Evolutionary conservation across 129 eudicot species (phyloP).

Genomic region (Kitagawia praeruptora): DNA sequence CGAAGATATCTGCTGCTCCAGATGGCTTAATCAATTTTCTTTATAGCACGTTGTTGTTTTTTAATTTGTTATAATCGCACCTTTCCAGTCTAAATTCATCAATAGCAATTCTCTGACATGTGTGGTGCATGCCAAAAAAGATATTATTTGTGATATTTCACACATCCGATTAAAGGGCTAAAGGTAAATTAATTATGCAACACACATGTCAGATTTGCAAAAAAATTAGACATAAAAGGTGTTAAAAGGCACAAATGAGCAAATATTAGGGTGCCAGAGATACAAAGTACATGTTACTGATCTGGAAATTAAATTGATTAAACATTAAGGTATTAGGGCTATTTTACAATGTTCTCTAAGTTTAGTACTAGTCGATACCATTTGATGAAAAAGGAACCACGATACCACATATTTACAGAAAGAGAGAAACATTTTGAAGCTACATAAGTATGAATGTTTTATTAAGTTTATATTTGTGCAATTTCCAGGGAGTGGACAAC

Average conservation of each 20-base stretch:
- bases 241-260: not conserved
- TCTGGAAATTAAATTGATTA: not conserved
- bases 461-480: not conserved
- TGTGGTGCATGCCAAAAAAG: not conserved
- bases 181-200: not conserved
- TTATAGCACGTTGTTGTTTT: not conserved
- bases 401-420: not conserved
- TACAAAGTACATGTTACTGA: not conserved
- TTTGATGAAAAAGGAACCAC: not conserved
- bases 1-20: not conserved
- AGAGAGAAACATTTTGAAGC: not conserved
- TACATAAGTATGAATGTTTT: not conserved
- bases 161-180: not conserved
- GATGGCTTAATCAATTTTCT: not conserved
- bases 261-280: not conserved
- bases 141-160: not conserved
- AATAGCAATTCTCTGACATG: not conserved
- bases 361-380: not conserved
- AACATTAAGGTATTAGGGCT: no score
- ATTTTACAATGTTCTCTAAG: not conserved
- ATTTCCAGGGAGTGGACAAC: slow-evolving; percentile 28
- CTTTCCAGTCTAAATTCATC: not conserved
- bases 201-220: not conserved
- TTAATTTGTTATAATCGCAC: not conserved
- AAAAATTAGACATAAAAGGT: not conserved